A percentile compares a stretch with the other conserved stretches of the same genome.
Conservation (phyloP, 495 filamentous ascomycete genomes). For the Lasiosphaeria miniovina region DNA sequence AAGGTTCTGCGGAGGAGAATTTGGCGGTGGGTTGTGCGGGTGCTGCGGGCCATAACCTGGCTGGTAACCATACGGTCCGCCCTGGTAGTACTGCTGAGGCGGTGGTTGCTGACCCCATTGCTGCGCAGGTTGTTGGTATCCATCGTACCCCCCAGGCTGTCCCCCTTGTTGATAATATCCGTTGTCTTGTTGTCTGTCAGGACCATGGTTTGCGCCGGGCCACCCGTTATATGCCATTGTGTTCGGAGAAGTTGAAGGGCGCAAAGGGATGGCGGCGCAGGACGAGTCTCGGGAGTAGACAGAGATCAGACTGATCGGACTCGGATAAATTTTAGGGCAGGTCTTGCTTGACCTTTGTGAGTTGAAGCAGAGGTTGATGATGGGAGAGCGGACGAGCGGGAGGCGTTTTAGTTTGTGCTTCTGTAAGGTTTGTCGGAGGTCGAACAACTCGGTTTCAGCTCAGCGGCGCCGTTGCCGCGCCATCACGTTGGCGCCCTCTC, state of each 20-base stretch:
- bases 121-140: constrained; percentile 29
- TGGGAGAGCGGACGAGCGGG: background rate
- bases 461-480: background rate
- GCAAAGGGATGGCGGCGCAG: too few species aligned
- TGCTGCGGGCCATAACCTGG: constrained; percentile 19
- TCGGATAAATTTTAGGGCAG: too few species aligned
- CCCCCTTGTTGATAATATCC: background rate
- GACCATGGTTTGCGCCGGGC: background rate
- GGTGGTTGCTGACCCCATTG: constrained; percentile 15
- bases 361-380: constrained; percentile 17
- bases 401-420: background rate
- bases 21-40: constrained; percentile 31
- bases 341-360: background rate
- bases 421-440: background rate
- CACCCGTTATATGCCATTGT: too few species aligned
- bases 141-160: constrained; percentile 18
- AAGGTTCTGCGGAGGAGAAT: constrained; percentile 35
- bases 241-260: too few species aligned
- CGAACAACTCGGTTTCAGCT: background rate
- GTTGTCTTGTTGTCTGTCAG: constrained; percentile 15
- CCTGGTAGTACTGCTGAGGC: background rate
- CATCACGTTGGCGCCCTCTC: constrained; percentile 1
- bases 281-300: too few species aligned
- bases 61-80: background rate
- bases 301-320: too few species aligned